Evolutionary conservation across 192 early-diverging fungal genomes (phyloP).

Genomic region (Podila clonocystis): DNA sequence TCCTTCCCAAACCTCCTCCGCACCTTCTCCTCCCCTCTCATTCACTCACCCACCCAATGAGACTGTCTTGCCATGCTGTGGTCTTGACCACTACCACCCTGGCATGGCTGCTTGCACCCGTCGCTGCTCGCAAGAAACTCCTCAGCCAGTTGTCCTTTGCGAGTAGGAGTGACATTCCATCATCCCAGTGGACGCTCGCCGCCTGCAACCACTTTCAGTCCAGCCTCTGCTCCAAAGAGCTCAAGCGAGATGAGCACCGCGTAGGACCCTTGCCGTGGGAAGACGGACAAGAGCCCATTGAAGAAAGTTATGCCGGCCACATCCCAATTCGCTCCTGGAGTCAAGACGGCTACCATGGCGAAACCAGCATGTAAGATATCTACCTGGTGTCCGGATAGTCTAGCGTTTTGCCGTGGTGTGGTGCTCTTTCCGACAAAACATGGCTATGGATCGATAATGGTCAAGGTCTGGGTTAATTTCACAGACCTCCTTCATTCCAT

Average conservation of each 20-base stretch:
- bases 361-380: conserved; percentile 47
- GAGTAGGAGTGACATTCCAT: neutral
- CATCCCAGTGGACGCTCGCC: neutral
- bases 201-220: neutral
- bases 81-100: no score
- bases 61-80: no score
- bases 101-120: neutral
- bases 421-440: neutral
- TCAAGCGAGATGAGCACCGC: conserved; percentile 34
- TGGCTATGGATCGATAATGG: neutral
- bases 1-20: neutral
- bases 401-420: neutral
- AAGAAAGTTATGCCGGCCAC: conserved; percentile 68
- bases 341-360: conserved; percentile 46
- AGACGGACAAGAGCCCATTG: conserved; percentile 62
- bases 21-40: neutral
- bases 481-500: neutral
- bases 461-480: neutral
- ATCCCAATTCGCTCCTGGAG: conserved; percentile 65
- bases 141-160: neutral
- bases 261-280: conserved; percentile 41
- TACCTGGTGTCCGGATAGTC: neutral
- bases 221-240: neutral
- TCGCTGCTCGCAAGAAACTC: neutral
- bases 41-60: neutral